phyloP scores from a whole-genome alignment of 306 rosid genomes.

The Cucumis hystrix region DNA sequence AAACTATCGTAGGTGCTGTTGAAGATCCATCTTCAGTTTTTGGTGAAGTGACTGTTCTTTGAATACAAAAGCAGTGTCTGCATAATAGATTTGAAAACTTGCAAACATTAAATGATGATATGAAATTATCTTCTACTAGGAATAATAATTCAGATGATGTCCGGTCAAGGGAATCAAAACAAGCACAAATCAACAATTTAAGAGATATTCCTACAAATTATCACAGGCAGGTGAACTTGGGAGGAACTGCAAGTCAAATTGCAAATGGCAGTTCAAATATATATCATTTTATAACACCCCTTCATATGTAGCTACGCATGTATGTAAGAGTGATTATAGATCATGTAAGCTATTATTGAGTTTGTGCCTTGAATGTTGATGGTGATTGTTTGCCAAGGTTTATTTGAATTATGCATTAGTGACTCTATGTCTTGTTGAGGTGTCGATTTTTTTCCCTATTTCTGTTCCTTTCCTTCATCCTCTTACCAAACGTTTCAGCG shows the following conservation, averaged over 20 bases:
- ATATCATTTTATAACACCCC: conserved; percentile 78
- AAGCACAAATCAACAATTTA: conserved; percentile 42
- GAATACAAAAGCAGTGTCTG: conserved; percentile 72
- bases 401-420: not conserved
- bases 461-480: not conserved
- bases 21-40: conserved; percentile 85
- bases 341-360: not conserved
- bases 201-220: conserved; percentile 70
- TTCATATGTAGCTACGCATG: conserved; percentile 78
- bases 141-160: conserved; percentile 39
- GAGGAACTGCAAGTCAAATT: conserved; percentile 56
- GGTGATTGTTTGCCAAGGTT: not conserved
- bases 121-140: conserved; percentile 39
- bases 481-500: not conserved
- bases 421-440: not conserved
- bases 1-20: conserved; percentile 54
- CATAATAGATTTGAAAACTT: conserved; percentile 37
- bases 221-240: conserved; percentile 38
- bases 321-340: conserved; percentile 14
- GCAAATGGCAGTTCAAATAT: conserved; percentile 47
- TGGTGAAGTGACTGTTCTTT: conserved; percentile 82
- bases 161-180: conserved; percentile 58
- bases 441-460: not conserved
- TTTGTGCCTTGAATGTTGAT: not conserved
- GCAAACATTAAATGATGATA: conserved; percentile 44